Base-by-base conservation (phyloP, 1,284 basidiomycete species). In the Leccinum griseonigrum region DNA sequence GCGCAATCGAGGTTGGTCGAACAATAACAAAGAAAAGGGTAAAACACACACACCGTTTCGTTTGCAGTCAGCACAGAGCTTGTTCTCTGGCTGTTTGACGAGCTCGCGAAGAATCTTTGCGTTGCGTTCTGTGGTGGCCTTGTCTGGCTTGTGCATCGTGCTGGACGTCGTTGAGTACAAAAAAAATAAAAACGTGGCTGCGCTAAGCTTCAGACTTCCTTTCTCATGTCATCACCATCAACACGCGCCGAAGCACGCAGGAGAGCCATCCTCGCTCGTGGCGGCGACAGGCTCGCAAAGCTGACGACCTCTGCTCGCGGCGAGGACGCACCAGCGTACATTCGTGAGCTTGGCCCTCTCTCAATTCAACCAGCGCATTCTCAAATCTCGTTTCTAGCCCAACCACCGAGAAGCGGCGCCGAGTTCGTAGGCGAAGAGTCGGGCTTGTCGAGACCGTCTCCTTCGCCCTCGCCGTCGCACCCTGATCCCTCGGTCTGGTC, bases 41-140 rank as follows among this genome's bases (percentile, higher is more conserved):
- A 53, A 60, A 70, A n/a, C n/a, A n/a, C n/a, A n/a, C 85, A 57
- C 66, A 92, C 94, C 95, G 76, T 97, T 95, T 67, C 89, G 87
- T 74, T 96, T 95, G 80, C 95, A 97, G 73, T 97, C 95, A 1
- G 92, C 92, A 69, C 96, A 98, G 22, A 90, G 76, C 78, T 97
- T 98, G 80, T 98, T 99, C 67, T 97, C 95, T 26, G 93, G 90
- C 56, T 81, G 81, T 75, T 92, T 95, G 59, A 97, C 85, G 36
- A 97, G 83, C 68, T 95, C 94, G 56, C 94, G 82, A 16, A 97
- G 83, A 14, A 85, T 88, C 61, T 85, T 84, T 38, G 93, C 81
- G 72, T 93, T 85, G 63, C 85, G 79, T 63, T 95, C 94, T 3
- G 91, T 92, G 0, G 88, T 94, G 1, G 88, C 85, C 74, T 91